Base-by-base conservation (phyloP, 2,329 filamentous ascomycete species). In the Colletotrichum sublineola region DNA sequence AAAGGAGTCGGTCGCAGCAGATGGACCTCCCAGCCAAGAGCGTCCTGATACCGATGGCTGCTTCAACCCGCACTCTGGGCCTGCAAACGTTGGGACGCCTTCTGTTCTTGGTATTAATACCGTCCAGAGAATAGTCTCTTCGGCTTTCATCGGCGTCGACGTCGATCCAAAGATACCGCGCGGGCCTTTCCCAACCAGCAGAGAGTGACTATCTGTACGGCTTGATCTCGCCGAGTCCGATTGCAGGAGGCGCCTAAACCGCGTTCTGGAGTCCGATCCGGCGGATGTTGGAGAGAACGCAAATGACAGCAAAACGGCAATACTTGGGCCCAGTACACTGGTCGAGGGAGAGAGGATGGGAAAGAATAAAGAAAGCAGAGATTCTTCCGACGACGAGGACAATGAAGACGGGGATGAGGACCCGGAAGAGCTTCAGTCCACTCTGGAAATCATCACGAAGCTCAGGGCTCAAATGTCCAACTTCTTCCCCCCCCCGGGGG, bases 161-260 rank as follows among this genome's bases (percentile, higher is more conserved):
- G 7, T 40, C 1, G 5, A 40, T 31, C 18, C 3, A 1, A 42
- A 29, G 0, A 14, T 63, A n/a, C 18, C 33, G 15, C 48, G 36
- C 12, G 46, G n/a, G 8, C 46, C 61, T 7, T 63, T 63, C 18
- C 18, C 46, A 29, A 50, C 44, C n/a, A 42, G 46, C 36, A 24
- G 31, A 29, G 61, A 63, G 14, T 63, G 61, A 46, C 4, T 53
- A 42, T 20, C 42, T 52, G 33, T 46, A 31, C 44, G 61, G 24
- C 44, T 63, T 5, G 36, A 63, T 40, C 20, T 63, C n/a, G 15
- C n/a, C 15, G 46, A 53, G 42, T 5, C 24, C 46, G 46, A 53
- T 31, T 63, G 46, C 36, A 24, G 11, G 0, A 18, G 12, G 20
- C 61, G 46, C 14, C 38, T 63, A 36, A 38, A 8, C 9, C 58